A percentile compares a stretch with the other conserved stretches of the same genome.
phyloP scores from a whole-genome alignment of 768 basidiomycete genomes.

The Phlegmacium glaucopus region DNA sequence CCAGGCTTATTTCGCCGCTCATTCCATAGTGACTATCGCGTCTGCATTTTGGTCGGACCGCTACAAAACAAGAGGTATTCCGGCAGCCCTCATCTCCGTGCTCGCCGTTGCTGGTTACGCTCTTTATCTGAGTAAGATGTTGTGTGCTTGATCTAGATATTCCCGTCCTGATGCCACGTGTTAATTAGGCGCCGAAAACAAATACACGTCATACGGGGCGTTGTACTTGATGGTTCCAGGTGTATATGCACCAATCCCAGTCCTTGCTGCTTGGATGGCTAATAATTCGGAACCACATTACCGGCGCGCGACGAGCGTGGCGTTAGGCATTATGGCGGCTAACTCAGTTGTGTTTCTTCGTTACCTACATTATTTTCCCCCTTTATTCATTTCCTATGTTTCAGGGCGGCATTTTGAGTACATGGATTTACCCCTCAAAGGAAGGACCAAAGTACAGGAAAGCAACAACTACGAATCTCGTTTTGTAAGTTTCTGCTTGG shows the following conservation, averaged over 20 bases:
- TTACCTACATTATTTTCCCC: conserved; percentile 4
- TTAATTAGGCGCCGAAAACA: conserved; percentile 18
- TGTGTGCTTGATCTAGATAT: neutral
- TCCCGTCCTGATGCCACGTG: neutral
- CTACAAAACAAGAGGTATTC: conserved; percentile 23
- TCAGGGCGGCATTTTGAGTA: conserved; percentile 38
- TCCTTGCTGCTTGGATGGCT: conserved; percentile 31
- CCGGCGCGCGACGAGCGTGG: conserved; percentile 33
- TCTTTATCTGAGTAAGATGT: conserved; percentile 26
- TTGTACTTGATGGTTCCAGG: conserved; percentile 34
- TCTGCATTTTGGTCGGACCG: conserved; percentile 25
- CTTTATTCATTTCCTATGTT: no score
- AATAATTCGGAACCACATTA: conserved; percentile 38
- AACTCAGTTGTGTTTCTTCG: conserved; percentile 24
- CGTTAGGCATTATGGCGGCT: conserved; percentile 30
- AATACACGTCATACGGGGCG: conserved; percentile 28
- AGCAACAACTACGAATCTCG: conserved; percentile 33
- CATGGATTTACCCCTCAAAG: conserved; percentile 36
- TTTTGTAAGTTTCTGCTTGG: conserved; percentile 24
- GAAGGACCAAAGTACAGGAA: conserved; percentile 34
- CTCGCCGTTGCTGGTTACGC: conserved; percentile 28
- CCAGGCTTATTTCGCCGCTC: no score
- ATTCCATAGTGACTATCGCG: conserved; percentile 19
- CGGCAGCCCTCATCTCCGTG: conserved; percentile 17
- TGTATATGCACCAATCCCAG: conserved; percentile 26